These are phyloP conservation scores for Cystofilobasidium ferigula DNA, from an alignment of 768 basidiomycete genomes.

Conservation along the genomic window DNA sequence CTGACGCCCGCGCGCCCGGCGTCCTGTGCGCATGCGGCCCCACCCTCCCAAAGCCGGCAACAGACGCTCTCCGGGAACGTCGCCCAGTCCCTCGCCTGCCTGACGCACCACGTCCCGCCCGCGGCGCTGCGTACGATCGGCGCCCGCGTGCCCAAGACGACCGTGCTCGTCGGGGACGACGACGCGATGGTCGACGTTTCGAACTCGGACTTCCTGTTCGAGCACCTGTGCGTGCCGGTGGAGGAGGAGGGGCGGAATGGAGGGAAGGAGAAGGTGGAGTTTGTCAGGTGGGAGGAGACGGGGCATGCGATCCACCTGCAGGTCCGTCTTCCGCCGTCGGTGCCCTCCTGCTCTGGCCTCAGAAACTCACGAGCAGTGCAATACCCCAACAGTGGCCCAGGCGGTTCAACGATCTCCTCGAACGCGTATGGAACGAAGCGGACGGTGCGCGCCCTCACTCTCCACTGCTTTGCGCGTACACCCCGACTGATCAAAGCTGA, in stretches of 20 bases:
- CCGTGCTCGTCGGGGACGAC: slow-evolving; percentile 51
- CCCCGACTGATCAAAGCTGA: no score
- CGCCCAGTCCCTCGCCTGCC: slow-evolving; percentile 59
- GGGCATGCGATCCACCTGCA: slow-evolving; percentile 58
- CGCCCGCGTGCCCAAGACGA: slow-evolving; percentile 52
- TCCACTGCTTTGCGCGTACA: background rate
- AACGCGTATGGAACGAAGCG: slow-evolving; percentile 51
- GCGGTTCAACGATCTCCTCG: slow-evolving; percentile 41
- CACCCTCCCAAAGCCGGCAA: slow-evolving; percentile 48
- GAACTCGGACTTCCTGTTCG: background rate
- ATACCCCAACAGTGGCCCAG: background rate
- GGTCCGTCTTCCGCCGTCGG: slow-evolving; percentile 1
- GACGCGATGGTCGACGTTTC: slow-evolving; percentile 52
- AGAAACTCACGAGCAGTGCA: background rate
- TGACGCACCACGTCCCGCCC: slow-evolving; percentile 52
- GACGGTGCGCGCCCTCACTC: slow-evolving; percentile 10
- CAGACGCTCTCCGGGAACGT: slow-evolving; percentile 54
- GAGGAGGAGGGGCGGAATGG: background rate
- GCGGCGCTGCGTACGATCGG: slow-evolving; percentile 47
- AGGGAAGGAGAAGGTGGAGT: slow-evolving; percentile 44
- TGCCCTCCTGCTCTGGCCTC: background rate
- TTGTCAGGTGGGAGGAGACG: slow-evolving; percentile 49
- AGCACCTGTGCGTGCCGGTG: background rate
- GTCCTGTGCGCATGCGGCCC: no score
- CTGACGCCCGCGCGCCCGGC: no score